A percentile compares a stretch with the other conserved stretches of the same genome.
These are phyloP conservation scores for Mycothermus thermophilus DNA, from an alignment of 495 filamentous ascomycete species.

Conservation along the genomic window DNA sequence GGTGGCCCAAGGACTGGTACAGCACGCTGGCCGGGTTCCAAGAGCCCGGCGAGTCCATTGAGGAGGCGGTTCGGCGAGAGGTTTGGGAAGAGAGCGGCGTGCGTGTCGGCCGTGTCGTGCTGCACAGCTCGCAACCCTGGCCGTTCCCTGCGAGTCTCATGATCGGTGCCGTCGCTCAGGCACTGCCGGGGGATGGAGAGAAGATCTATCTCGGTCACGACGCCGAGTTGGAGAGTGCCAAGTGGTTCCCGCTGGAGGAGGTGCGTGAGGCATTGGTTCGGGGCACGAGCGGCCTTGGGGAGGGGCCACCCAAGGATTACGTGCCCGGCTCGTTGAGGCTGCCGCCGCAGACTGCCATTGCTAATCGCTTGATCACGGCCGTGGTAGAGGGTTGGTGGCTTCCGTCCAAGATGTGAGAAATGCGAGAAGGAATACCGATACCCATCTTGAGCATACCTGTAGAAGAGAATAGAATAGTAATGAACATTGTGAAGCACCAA, in stretches of 20 bases:
- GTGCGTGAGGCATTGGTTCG: slow-evolving; percentile 46
- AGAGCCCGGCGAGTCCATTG: slow-evolving; percentile 86
- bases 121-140: slow-evolving; percentile 82
- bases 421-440: too few species aligned
- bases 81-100: slow-evolving; percentile 95
- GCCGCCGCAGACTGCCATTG: slow-evolving; percentile 66
- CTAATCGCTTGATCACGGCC: slow-evolving; percentile 50
- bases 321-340: slow-evolving; percentile 57
- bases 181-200: slow-evolving; percentile 61
- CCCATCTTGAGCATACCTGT: too few species aligned
- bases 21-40: slow-evolving; percentile 86
- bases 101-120: slow-evolving; percentile 67
- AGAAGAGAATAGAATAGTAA: too few species aligned
- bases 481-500: too few species aligned
- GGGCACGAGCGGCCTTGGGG: slow-evolving; percentile 54
- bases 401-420: slow-evolving; percentile 24
- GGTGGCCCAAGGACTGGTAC: slow-evolving; percentile 78
- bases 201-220: slow-evolving; percentile 72
- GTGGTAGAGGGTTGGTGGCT: slow-evolving; percentile 30
- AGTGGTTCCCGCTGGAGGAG: slow-evolving; percentile 67
- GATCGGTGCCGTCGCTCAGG: slow-evolving; percentile 89
- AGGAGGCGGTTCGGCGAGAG: slow-evolving; percentile 88
- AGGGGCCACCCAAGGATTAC: slow-evolving; percentile 46
- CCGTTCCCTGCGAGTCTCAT: slow-evolving; percentile 64
- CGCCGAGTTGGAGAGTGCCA: slow-evolving; percentile 77